Base-by-base conservation (phyloP, 768 basidiomycete genomes). In the Tylopilus intermedius region DNA sequence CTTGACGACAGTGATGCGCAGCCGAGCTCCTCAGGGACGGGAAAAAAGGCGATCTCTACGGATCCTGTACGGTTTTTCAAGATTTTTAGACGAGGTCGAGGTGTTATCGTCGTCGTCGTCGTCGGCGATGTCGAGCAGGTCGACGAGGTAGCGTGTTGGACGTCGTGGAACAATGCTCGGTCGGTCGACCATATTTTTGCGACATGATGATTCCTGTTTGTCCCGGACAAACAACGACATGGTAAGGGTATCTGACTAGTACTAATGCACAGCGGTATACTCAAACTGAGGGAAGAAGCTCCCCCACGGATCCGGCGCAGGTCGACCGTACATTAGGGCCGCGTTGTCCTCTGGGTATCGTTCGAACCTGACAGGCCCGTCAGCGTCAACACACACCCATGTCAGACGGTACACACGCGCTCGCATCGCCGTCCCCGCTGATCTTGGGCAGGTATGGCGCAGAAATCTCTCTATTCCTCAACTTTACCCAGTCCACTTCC, bases 371-470 rank as follows among this genome's bases (percentile, higher is more conserved):
- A 18, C 4, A 41, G 4, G 9, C 2, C 30, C 30, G 43, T 53
- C 2, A 50, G 47, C 14, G 33, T 38, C 39, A 45, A 48, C 42
- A 53, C 50, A 24, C 15, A 3, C 7, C 3, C 26, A 30, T 8
- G 18, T 7, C 0, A 3, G 40, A 47, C 38, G 22, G 29, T 14
- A 81, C 88, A 69, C 66, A 90, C 88, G 88, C 88, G 82, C 90
- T 93, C 5, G 95, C 89, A 69, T 99, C 96, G 1, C 96, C 96
- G 10, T 97, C 96, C 8, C 92, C 86, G 32, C 75, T 80, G 45
- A 97, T 92, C 67, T 87, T 87, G 11, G 96, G 96, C 47, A 97
- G 74, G 72, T 96, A 99, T 3, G 96, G 96, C 22, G 96, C 90
- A 13, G 88, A 89, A 50, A 99, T 97, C 63, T 97, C 92, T 60